Percentiles rank a stretch among this genome's conserved stretches.
These are phyloP conservation scores for Shiraia bambusicola DNA, from an alignment of 2,329 filamentous ascomycete species.

Conservation along the genomic window DNA sequence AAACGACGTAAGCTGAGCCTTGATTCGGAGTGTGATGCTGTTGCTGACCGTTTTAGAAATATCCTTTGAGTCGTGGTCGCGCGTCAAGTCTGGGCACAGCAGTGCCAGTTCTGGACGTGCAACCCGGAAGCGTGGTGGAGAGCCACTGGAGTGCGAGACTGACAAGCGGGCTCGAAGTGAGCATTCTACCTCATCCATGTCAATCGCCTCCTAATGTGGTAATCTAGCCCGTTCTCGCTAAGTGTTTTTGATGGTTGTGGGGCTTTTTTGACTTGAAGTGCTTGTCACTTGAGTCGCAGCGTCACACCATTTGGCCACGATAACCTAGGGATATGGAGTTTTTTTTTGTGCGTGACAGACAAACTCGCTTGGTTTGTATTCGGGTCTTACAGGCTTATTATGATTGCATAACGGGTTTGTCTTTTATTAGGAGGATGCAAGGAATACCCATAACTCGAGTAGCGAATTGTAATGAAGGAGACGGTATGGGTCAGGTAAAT, in stretches of 20 bases:
- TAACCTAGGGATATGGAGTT: neutral
- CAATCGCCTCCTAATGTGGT: conserved; percentile 29
- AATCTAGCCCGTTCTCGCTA: conserved; percentile 19
- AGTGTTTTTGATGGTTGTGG: conserved; percentile 6
- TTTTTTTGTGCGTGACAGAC: conserved; percentile 5
- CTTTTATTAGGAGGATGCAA: conserved; percentile 1
- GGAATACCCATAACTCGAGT: conserved; percentile 19
- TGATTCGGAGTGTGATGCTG: neutral
- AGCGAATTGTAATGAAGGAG: conserved; percentile 5
- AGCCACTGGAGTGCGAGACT: conserved; percentile 27
- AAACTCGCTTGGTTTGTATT: too few species aligned
- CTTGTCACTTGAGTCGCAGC: neutral
- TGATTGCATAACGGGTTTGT: conserved; percentile 21
- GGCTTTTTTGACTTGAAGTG: neutral
- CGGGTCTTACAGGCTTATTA: conserved; percentile 3
- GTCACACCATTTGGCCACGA: neutral
- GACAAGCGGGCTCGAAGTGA: conserved; percentile 40
- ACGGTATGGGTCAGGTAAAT: too few species aligned
- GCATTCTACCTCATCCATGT: conserved; percentile 28
- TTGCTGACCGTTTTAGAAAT: conserved; percentile 25
- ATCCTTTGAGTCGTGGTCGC: conserved; percentile 66
- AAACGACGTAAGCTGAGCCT: conserved; percentile 56
- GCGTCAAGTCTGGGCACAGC: conserved; percentile 56
- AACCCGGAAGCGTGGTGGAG: conserved; percentile 42
- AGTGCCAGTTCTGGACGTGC: conserved; percentile 41